phyloP scores from a whole-genome alignment of 1,284 basidiomycete genomes.

The Waitea zeae region DNA sequence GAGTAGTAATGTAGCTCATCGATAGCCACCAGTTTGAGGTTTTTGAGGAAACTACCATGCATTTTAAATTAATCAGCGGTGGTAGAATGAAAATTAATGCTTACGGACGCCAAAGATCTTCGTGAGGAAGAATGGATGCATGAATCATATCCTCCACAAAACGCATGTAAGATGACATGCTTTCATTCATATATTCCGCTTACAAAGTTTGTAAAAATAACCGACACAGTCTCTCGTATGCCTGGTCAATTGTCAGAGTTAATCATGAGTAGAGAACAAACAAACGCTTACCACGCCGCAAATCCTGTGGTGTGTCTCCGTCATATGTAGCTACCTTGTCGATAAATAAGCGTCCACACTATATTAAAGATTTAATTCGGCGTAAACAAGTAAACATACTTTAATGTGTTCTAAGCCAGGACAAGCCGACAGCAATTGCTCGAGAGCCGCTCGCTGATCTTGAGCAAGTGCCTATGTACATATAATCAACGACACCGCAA shows the following conservation, averaged over 20 bases:
- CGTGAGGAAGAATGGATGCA: slow-evolving; percentile 70
- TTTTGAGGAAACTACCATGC: slow-evolving; percentile 42
- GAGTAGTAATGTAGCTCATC: slow-evolving; percentile 79
- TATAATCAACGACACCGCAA: slow-evolving; percentile 1
- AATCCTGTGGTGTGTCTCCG: slow-evolving; percentile 69
- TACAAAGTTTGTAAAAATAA: slow-evolving; percentile 69
- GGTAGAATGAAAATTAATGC: slow-evolving; percentile 8
- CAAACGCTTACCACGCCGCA: slow-evolving; percentile 27
- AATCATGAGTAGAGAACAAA: not conserved
- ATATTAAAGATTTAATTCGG: too few species aligned
- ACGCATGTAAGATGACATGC: too few species aligned
- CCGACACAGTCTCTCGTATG: slow-evolving; percentile 45
- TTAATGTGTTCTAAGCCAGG: slow-evolving; percentile 44
- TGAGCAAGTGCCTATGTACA: slow-evolving; percentile 63
- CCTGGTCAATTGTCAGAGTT: slow-evolving; percentile 16
- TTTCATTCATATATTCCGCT: slow-evolving; percentile 11
- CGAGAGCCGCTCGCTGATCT: slow-evolving; percentile 62
- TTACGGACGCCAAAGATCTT: slow-evolving; percentile 70
- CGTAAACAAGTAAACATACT: slow-evolving; percentile 15
- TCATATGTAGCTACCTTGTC: slow-evolving; percentile 64
- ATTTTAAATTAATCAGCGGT: slow-evolving; percentile 1
- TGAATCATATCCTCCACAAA: slow-evolving; percentile 67
- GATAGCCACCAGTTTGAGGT: slow-evolving; percentile 65
- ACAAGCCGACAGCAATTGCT: slow-evolving; percentile 46
- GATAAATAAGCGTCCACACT: slow-evolving; percentile 14